phyloP scores from a whole-genome alignment of 768 basidiomycete genomes.

The Macrolepiota dolichaula region DNA sequence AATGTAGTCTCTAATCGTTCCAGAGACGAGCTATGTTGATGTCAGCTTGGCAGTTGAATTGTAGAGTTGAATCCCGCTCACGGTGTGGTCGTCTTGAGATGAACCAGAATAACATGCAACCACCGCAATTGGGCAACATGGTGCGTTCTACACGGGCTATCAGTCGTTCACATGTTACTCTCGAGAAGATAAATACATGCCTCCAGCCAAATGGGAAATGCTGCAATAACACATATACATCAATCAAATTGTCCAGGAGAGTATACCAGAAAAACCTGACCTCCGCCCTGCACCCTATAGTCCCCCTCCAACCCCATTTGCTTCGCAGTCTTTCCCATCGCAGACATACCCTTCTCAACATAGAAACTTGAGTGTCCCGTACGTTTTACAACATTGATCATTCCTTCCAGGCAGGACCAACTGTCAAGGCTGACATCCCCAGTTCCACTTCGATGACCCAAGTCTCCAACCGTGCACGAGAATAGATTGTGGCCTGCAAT shows the following conservation, averaged over 20 bases:
- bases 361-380: conserved; percentile 86
- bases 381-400: conserved; percentile 73
- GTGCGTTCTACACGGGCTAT: conserved; percentile 55
- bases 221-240: conserved; percentile 30
- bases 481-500: conserved; percentile 78
- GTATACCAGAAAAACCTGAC: conserved; percentile 40
- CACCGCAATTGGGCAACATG: conserved; percentile 79
- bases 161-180: neutral
- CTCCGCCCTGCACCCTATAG: conserved; percentile 69
- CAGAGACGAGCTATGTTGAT: conserved; percentile 52
- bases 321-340: conserved; percentile 74
- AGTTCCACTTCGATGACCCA: conserved; percentile 60
- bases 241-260: conserved; percentile 3
- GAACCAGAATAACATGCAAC: conserved; percentile 81
- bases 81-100: conserved; percentile 75
- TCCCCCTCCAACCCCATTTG: conserved; percentile 70
- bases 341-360: conserved; percentile 83
- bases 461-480: conserved; percentile 80
- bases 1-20: conserved; percentile 66
- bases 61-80: conserved; percentile 27
- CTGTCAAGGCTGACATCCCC: conserved; percentile 80
- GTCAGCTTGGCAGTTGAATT: neutral
- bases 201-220: conserved; percentile 85
- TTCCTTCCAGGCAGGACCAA: conserved; percentile 75
- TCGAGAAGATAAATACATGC: conserved; percentile 29